Base-by-base conservation (phyloP, 441 rosid genomes). In the Viola pubescens region DNA sequence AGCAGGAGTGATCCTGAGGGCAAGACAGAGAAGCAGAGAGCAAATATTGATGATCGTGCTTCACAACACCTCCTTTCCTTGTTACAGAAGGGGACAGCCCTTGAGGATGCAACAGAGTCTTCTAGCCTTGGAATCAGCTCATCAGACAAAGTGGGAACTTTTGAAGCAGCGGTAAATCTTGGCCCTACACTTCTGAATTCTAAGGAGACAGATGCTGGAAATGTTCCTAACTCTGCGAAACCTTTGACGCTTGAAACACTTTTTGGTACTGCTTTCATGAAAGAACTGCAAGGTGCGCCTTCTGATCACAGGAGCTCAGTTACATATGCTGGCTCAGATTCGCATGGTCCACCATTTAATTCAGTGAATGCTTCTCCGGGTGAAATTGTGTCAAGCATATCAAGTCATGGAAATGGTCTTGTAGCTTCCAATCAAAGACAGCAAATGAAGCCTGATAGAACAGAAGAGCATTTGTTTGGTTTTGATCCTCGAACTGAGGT, bases 181-280 rank as follows among this genome's bases (percentile, higher is more conserved):
- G 70, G 59, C 58, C 4, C 57, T 26, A 47, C 58, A 47, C 40
- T n/a, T 39, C 44, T 10, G 40, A 70, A 69, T 38, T 69, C 73
- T 12, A 73, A 65, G 67, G 91, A 70, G 59, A 60, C 62, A 47
- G 77, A 60, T 51, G 64, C 73, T 42, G 84, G 68, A 70, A 73
- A 63, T 52, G 49, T 37, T 53, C 53, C 71, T 13, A 54, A 64
- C 69, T 57, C 73, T 14, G 81, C 81, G 61, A 83, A 84, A 73
- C 73, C 76, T 61, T 73, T 87, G 77, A 91, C 97, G 65, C 98
- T 94, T 38, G 99, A 87, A 77, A 73, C 90, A 68, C 94, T 94
- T 62, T 91, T 91, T 67, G 99, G 98, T 54, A 74, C 88, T 56
- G 92, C 97, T 70, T 88, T 94, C 71, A 91, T 94, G 99, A 85